Conservation (phyloP, 2,329 filamentous ascomycete genomes). For the Colletotrichum camelliae region DNA sequence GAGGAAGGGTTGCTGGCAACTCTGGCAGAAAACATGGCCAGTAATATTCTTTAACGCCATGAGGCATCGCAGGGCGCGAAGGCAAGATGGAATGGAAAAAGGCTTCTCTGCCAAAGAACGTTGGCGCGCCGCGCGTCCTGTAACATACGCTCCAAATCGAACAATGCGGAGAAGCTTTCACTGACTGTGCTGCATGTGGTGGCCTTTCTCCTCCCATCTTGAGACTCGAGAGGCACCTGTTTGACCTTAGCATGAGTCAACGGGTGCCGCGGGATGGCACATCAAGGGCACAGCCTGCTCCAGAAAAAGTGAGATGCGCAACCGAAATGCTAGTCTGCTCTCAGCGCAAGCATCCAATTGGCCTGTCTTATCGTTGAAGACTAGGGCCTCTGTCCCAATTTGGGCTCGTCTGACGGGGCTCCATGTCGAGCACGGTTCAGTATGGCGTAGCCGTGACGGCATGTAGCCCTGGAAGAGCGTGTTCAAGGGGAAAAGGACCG, state of each 20-base stretch:
- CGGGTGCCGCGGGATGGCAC: background rate
- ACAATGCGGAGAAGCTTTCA: background rate
- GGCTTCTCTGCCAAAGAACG: background rate
- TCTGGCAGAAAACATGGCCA: background rate
- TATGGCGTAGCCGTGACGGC: conserved; percentile 6
- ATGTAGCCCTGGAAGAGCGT: background rate
- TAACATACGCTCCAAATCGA: background rate
- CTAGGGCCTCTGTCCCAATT: background rate
- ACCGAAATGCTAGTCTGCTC: background rate
- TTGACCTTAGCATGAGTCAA: background rate
- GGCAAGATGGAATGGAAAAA: background rate
- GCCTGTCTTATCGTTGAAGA: background rate
- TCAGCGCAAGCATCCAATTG: background rate
- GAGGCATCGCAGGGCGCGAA: background rate
- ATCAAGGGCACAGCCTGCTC: background rate
- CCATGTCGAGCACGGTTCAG: background rate
- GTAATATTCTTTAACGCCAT: background rate
- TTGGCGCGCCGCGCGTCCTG: background rate
- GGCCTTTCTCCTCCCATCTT: background rate
- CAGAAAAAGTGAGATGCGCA: background rate
- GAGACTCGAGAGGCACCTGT: background rate
- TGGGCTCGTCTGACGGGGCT: background rate
- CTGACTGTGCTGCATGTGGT: background rate
- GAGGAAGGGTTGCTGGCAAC: background rate
- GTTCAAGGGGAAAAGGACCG: background rate